phyloP scores from a whole-genome alignment of 495 filamentous ascomycete genomes.

The Elasticomyces elasticus region DNA sequence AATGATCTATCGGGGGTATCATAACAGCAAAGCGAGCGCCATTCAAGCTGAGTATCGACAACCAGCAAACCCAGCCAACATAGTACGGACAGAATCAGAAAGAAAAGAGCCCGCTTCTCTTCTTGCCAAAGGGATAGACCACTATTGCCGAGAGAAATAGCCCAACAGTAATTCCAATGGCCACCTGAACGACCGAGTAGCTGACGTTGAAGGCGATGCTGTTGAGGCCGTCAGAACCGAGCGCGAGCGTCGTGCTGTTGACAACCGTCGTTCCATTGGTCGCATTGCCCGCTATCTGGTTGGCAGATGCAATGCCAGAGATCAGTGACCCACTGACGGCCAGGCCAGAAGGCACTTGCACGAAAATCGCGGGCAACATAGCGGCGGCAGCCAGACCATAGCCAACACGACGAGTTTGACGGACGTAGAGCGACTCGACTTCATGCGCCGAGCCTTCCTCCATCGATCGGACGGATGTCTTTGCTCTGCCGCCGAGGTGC shows the following conservation, averaged over 20 bases:
- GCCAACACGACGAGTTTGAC: conserved; percentile 36
- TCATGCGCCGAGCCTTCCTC: conserved; percentile 16
- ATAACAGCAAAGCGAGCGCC: too few species aligned
- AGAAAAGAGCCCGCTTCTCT: conserved; percentile 78
- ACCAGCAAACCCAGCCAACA: not conserved
- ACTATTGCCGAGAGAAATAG: conserved; percentile 77
- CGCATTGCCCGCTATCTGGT: conserved; percentile 53
- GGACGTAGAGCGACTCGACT: conserved; percentile 9
- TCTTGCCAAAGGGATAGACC: conserved; percentile 87
- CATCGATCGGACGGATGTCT: conserved; percentile 4
- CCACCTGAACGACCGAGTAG: conserved; percentile 81
- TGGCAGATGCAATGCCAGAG: conserved; percentile 72
- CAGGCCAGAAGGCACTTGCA: conserved; percentile 84
- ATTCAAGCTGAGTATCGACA: too few species aligned
- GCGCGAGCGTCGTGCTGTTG: conserved; percentile 33
- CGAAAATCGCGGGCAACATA: conserved; percentile 87
- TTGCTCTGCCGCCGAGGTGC: not conserved
- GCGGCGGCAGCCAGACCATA: conserved; percentile 79
- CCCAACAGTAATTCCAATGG: conserved; percentile 86
- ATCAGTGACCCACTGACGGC: conserved; percentile 76
- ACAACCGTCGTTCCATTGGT: conserved; percentile 38
- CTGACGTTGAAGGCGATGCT: conserved; percentile 73
- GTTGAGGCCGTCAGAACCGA: conserved; percentile 33
- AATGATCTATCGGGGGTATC: too few species aligned
- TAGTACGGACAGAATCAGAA: conserved; percentile 42